phyloP scores from a whole-genome alignment of 2,329 filamentous ascomycete species.

The Sodiomyces alkalinus region DNA sequence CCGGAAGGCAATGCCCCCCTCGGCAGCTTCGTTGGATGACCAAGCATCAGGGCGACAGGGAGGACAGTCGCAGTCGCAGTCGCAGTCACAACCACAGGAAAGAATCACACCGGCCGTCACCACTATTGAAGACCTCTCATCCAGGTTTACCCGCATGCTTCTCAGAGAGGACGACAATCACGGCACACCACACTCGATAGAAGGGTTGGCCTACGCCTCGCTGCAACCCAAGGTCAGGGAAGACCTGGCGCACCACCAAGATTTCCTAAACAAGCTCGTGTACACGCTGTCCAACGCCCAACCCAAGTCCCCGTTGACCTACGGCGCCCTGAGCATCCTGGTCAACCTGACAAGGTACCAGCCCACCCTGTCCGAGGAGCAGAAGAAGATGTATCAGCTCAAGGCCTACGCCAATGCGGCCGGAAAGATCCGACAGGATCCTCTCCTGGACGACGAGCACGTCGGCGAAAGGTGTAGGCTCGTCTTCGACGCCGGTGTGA shows the following conservation, averaged over 20 bases:
- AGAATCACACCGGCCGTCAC: conserved; percentile 38
- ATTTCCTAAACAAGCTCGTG: conserved; percentile 57
- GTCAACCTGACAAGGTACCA: conserved; percentile 72
- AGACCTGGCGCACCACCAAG: conserved; percentile 50
- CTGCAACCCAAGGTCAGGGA: conserved; percentile 78
- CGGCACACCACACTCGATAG: conserved; percentile 57
- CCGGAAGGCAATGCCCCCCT: conserved; percentile 40
- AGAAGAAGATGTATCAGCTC: conserved; percentile 80
- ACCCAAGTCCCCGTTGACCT: conserved; percentile 57
- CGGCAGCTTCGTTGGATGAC: conserved; percentile 22
- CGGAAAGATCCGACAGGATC: conserved; percentile 47
- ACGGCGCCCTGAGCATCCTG: conserved; percentile 75
- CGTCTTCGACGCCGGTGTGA: conserved; percentile 64
- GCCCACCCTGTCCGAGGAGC: conserved; percentile 68
- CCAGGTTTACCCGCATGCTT: conserved; percentile 52
- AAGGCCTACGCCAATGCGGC: conserved; percentile 87
- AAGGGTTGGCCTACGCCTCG: conserved; percentile 85
- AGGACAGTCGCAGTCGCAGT: too few relatives aligned
- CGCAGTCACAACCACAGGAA: conserved; percentile 14
- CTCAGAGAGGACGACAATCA: conserved; percentile 40
- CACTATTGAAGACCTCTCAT: conserved; percentile 50
- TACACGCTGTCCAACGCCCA: conserved; percentile 41
- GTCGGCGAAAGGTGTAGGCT: conserved; percentile 62
- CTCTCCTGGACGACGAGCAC: conserved; percentile 60
- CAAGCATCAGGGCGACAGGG: too few relatives aligned